Percentiles rank a stretch among this genome's conserved stretches.
phyloP scores from a whole-genome alignment of 164 flowering plant genomes.

The Warburgia ugandensis region DNA sequence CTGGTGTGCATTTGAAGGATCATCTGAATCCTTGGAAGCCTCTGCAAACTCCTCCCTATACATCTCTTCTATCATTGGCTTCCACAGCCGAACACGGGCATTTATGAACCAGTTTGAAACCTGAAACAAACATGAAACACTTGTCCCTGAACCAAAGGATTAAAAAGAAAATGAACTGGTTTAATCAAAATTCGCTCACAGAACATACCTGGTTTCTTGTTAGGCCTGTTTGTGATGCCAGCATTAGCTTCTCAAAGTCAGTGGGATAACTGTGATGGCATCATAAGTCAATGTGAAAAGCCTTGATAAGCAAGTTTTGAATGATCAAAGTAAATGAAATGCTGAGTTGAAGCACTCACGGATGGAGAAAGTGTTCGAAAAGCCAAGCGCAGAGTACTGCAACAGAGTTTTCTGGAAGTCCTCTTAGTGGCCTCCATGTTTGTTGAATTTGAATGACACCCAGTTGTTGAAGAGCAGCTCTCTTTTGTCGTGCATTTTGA shows the following conservation, averaged over 20 bases:
- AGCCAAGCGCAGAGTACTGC: slow-evolving; percentile 83
- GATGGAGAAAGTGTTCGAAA: slow-evolving; percentile 88
- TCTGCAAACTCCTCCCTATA: slow-evolving; percentile 74
- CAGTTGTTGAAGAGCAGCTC: slow-evolving; percentile 51
- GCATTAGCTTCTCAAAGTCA: slow-evolving; percentile 73
- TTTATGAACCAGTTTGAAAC: slow-evolving; percentile 93
- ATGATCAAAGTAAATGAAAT: neutral
- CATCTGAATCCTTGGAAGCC: slow-evolving; percentile 43
- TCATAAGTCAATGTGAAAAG: too few relatives aligned
- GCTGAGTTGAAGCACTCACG: slow-evolving; percentile 37
- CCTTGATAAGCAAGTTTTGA: neutral
- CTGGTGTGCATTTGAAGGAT: slow-evolving; percentile 14
- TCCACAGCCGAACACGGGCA: slow-evolving; percentile 84
- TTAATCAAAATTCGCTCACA: neutral
- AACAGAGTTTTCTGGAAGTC: slow-evolving; percentile 84
- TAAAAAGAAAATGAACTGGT: neutral
- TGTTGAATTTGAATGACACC: slow-evolving; percentile 55
- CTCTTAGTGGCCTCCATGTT: slow-evolving; percentile 75
- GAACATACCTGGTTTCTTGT: slow-evolving; percentile 84
- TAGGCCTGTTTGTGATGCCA: slow-evolving; percentile 84
- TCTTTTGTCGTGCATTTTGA: slow-evolving; percentile 30
- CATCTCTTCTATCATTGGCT: slow-evolving; percentile 93
- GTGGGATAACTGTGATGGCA: slow-evolving; percentile 60
- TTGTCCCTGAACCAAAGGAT: neutral
- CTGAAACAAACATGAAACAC: slow-evolving; percentile 29